Base-by-base conservation (phyloP, 805 yeast species). In the Candida succiphila region DNA sequence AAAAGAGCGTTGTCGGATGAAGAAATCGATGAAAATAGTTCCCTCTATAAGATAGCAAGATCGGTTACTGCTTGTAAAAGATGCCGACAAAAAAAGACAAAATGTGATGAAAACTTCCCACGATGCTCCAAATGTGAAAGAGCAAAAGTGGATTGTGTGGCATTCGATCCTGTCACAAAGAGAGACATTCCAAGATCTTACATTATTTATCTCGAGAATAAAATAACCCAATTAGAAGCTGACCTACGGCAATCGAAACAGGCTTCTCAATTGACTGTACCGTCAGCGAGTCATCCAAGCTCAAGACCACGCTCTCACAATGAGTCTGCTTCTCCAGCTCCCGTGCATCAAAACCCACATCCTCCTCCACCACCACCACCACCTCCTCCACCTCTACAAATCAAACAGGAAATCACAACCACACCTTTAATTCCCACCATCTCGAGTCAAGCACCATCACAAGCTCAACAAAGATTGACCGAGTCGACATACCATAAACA, bases 91-190 rank as follows among this genome's bases (percentile, higher is more conserved):
- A 73, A 78, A 43, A 80, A 80, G 49, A 67, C 75, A 36, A 68
- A 67, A 43, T 80, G 88, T 52, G 82, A 80, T 40, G 80, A 73
- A 37, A 69, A 67, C 39, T 73, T 78, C 49, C 88, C 88, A 4
- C 64, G 68, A 35, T 79, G 88, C 47, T 52, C 69, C n/a, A 64
- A 67, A 24, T 79, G 88, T 50, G 61, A 54, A 28, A 72, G 74
- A 46, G 79, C 82, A 9, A 71, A 74, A 5, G 79, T 62, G 3
- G 83, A 81, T 6, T 87, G 96, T 56, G 75, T 85, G 4, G 85
- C 94, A 0, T 55, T 83, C 3, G 96, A 88, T 51, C 87, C 94
- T 0, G 85, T 87, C 6, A 84, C 95, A 0, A 94, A 95, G 0
- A 63, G 94, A 35, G 86, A 81, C 43, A 74, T 86, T 1, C 94